phyloP scores from a whole-genome alignment of 2,329 filamentous ascomycete genomes.

The Cladosporium sphaerospermum region DNA sequence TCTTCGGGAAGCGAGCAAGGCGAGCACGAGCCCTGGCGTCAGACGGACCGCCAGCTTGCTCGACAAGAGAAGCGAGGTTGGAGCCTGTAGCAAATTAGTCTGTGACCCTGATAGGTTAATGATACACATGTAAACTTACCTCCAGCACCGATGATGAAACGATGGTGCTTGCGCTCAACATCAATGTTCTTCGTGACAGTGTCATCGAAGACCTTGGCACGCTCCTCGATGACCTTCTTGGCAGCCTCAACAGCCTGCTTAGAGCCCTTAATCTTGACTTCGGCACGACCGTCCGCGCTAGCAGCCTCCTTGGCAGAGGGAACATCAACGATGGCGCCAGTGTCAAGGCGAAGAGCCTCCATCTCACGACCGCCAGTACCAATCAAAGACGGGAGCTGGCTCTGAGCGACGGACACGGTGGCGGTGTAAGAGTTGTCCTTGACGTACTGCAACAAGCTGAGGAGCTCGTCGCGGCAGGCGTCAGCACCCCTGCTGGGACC shows the following conservation, averaged over 20 bases:
- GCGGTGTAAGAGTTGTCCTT: constrained; percentile 79
- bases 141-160: constrained; percentile 77
- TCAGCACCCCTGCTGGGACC: constrained; percentile 91
- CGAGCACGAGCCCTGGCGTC: constrained; percentile 78
- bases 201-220: constrained; percentile 79
- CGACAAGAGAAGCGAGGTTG: constrained; percentile 79
- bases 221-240: constrained; percentile 83
- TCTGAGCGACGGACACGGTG: constrained; percentile 78
- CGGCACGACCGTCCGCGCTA: constrained; percentile 61
- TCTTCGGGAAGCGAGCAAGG: constrained; percentile 90
- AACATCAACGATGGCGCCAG: constrained; percentile 86
- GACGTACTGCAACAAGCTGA: constrained; percentile 80
- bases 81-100: constrained; percentile 56
- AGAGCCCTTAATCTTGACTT: constrained; percentile 88
- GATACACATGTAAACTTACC: constrained; percentile 52
- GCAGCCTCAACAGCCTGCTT: constrained; percentile 86
- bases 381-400: constrained; percentile 88
- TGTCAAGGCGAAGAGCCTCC: constrained; percentile 78
- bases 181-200: constrained; percentile 80
- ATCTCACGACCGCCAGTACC: constrained; percentile 85
- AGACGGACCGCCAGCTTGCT: constrained; percentile 81
- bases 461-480: constrained; percentile 82
- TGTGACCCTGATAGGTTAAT: not conserved
- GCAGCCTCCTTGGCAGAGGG: constrained; percentile 69
- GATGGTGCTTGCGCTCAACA: constrained; percentile 92